These are phyloP conservation scores for Amphirosellinia nigrospora DNA, from an alignment of 495 filamentous ascomycete genomes.

Conservation along the genomic window DNA sequence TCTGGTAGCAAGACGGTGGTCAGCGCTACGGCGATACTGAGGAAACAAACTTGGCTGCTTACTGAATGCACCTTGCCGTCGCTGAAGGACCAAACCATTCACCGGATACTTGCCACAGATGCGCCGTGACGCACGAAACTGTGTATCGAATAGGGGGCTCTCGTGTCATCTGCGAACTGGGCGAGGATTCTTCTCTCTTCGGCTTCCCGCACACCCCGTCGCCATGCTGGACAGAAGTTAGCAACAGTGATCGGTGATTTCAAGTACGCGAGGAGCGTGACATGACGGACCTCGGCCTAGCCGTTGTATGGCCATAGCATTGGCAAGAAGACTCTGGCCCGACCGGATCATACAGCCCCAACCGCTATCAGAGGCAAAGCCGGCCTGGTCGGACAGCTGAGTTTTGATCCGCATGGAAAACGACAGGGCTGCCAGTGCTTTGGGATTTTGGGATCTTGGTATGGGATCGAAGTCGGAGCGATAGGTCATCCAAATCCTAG, in stretches of 20 bases:
- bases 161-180: slow-evolving; percentile 86
- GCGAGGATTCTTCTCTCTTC: slow-evolving; percentile 78
- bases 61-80: slow-evolving; percentile 96
- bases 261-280: neutral
- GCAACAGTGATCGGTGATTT: slow-evolving; percentile 23
- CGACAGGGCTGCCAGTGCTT: slow-evolving; percentile 75
- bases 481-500: slow-evolving; percentile 95
- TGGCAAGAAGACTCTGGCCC: slow-evolving; percentile 91
- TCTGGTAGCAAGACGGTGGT: slow-evolving; percentile 49
- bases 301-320: slow-evolving; percentile 71
- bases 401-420: slow-evolving; percentile 82
- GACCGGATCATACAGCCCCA: slow-evolving; percentile 99
- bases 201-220: slow-evolving; percentile 59
- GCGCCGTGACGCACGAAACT: slow-evolving; percentile 91
- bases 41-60: slow-evolving; percentile 42
- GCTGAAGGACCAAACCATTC: slow-evolving; percentile 99
- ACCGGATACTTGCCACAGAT: slow-evolving; percentile 87
- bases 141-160: slow-evolving; percentile 93
- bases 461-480: slow-evolving; percentile 86
- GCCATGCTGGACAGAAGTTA: slow-evolving; percentile 70
- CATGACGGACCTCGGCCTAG: slow-evolving; percentile 76
- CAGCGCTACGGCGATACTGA: neutral
- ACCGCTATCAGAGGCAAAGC: slow-evolving; percentile 92
- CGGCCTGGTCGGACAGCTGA: slow-evolving; percentile 76
- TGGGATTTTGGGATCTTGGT: slow-evolving; percentile 73